Base-by-base conservation (phyloP, 345 rosid species). In the Dimocarpus longan region DNA sequence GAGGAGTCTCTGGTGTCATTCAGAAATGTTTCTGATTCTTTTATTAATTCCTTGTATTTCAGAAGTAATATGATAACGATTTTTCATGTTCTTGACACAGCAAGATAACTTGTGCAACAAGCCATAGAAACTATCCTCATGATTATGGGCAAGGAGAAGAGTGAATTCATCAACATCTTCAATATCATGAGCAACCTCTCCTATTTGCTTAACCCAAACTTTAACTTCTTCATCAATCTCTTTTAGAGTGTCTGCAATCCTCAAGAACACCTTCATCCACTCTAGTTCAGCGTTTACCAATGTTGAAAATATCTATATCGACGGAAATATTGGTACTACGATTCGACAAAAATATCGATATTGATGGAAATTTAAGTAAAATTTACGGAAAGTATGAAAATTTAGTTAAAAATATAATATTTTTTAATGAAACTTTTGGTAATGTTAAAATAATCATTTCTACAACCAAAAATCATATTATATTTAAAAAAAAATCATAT, bases 161-260 rank as follows among this genome's bases (percentile, higher is more conserved):
- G 56, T 40, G 71, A 65, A 84, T 24, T 84, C 89, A 60, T 86
- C 87, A 74, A 69, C 76, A 80, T 86, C 89, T 81, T 86, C 85
- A 21, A 80, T 82, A 24, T 78, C 71, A 59, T 80, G 73, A 76
- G 86, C 84, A 16, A 67, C 74, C 10, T 83, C 78, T 57, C 85
- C 76, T n/a, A 83, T 42, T 68, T 83, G 85, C 76, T 80, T 77
- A 16, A 86, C 83, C 88, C 86, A 86, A 0, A 77, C 74, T 13
- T 43, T 86, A 37, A 80, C 79, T 5, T 66, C 75, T 0, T 68
- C 77, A 0, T 83, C 83, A 1, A 44, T 74, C 15, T 86, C 78
- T 22, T 70, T 81, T 8, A 76, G 52, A 11, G 77, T 39, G 52
- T 86, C 86, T 72, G 83, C 84, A 19, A 54, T 73, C 65, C 76